These are phyloP conservation scores for Spizellomyces punctatus DNA, from an alignment of 192 early-diverging fungal species.

Conservation along the genomic window DNA sequence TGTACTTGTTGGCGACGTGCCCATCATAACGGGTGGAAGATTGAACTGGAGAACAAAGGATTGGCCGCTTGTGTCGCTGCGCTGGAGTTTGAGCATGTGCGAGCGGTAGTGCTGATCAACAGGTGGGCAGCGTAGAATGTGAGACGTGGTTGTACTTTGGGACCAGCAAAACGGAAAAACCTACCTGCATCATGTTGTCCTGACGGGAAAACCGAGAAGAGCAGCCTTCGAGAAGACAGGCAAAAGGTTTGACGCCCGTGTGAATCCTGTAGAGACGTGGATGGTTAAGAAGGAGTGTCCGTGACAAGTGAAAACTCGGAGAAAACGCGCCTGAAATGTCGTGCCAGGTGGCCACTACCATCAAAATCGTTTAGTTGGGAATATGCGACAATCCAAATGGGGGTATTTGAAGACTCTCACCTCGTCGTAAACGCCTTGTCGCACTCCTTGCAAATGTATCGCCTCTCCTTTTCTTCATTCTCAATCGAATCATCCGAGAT, in stretches of 20 bases:
- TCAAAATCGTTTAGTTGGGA: background rate
- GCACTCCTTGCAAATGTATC: constrained; percentile 16
- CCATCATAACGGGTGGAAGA: no score
- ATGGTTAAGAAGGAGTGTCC: constrained; percentile 3
- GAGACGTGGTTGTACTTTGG: background rate
- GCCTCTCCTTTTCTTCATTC: background rate
- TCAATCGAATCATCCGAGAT: no score
- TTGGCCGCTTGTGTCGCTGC: no score
- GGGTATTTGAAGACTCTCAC: background rate
- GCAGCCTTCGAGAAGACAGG: constrained; percentile 33
- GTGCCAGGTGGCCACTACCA: constrained; percentile 13
- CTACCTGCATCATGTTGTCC: constrained; percentile 46
- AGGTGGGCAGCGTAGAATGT: background rate
- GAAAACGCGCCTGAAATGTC: constrained; percentile 1
- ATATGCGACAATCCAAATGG: background rate
- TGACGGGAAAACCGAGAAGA: constrained; percentile 33
- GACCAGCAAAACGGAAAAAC: background rate
- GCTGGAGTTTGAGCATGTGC: constrained; percentile 48
- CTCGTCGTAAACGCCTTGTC: constrained; percentile 19
- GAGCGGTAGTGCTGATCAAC: constrained; percentile 39
- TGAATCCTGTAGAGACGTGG: constrained; percentile 24
- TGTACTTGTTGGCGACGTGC: no score
- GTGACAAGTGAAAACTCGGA: background rate
- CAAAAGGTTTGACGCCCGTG: constrained; percentile 36
- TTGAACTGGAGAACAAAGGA: no score